Percentiles rank a stretch among this genome's conserved stretches.
phyloP scores from a whole-genome alignment of 2,329 filamentous ascomycete species.

The Sclerotinia glacialis region DNA sequence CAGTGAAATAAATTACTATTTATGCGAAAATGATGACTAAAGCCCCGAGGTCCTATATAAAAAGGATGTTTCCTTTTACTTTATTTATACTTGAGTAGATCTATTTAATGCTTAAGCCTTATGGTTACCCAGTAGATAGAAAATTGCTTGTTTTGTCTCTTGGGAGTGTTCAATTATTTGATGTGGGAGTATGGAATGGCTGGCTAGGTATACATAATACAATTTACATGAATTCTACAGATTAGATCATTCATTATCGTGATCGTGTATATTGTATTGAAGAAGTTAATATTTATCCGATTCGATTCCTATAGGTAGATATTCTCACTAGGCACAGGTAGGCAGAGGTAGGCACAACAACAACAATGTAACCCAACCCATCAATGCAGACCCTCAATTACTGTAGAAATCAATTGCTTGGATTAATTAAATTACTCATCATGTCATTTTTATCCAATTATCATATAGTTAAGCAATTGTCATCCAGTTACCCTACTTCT shows the following conservation, averaged over 20 bases:
- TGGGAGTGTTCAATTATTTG: neutral
- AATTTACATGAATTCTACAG: neutral
- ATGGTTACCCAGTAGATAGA: neutral
- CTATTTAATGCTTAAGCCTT: neutral
- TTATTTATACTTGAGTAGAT: neutral
- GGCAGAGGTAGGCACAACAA: neutral
- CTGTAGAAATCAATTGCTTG: neutral
- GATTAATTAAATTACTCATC: too few relatives aligned
- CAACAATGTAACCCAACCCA: neutral
- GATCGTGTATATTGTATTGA: too few relatives aligned
- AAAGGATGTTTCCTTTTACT: neutral
- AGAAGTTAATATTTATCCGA: neutral
- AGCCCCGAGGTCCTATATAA: neutral
- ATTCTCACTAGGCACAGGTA: neutral
- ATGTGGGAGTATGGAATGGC: neutral
- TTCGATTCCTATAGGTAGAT: neutral
- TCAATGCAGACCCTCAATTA: neutral
- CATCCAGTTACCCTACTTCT: too few relatives aligned
- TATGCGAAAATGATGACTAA: neutral
- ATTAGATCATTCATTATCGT: too few relatives aligned
- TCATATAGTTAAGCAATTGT: too few relatives aligned
- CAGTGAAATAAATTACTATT: neutral
- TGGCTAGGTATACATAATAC: neutral
- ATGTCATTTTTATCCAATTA: too few relatives aligned
- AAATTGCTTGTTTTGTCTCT: neutral